Evolutionary conservation across 2,329 filamentous ascomycete species (phyloP), one percentile per base, ranked within the genome.

Genomic region (Colletotrichum tropicicola): DNA sequence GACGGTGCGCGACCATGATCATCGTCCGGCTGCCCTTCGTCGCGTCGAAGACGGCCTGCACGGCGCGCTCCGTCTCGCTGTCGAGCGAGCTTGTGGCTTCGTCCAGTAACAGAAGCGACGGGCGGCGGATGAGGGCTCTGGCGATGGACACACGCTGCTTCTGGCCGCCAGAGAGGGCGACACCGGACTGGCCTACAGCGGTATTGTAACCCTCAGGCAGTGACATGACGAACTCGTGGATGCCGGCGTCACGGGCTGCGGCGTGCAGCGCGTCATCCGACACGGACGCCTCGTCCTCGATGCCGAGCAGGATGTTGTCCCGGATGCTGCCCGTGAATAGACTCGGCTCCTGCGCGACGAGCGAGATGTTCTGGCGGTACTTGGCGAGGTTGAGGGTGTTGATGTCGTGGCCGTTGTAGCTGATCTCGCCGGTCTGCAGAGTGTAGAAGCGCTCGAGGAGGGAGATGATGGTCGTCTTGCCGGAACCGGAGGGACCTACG

Each of bases 221-320:
- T 8, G 86, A 88, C 25, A 77, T 74, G 65, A 96, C 86, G 74
- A 94, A 95, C 1, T 91, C 87, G 70, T 92, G 85, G 66, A 94
- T 90, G 0, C 89, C 87, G 1, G 87, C 86, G 32, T 81, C 77
- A 1, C 80, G 80, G 10, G 59, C 59, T 3, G 63, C 63, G 5
- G 37, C 37, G 15, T 66, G 53, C 7, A 66, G 8, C 1, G 45
- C 59, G 13, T 62, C 63, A 21, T 66, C 63, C 0, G 45, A 43
- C 0, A 57, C 61, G 9, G 68, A 55, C 3, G 59, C 25, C 6
- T 69, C 54, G 25, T 71, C 55, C 4, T 60, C 61, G 10, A 64
- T 35, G 6, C 71, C 69, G 30, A 72, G 45, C 4, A 70, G 49
- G 25, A 74, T 71, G 19, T 74, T 74, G 5, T 72, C 71, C 12